Conservation (phyloP, 73 alveolate genomes). For the Blepharisma japonicum region DNA sequence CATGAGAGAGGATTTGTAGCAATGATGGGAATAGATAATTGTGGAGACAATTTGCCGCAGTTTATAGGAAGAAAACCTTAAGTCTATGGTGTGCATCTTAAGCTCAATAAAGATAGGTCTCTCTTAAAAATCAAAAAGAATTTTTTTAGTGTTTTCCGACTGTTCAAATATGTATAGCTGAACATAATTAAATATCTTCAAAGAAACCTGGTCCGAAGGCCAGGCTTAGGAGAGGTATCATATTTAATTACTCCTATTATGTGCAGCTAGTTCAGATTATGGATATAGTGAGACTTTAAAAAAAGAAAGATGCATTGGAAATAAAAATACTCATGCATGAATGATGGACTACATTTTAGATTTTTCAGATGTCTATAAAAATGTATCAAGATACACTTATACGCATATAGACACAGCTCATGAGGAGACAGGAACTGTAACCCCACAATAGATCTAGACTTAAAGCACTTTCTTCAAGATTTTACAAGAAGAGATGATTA, state of each 20-base stretch:
- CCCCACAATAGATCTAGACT: not conserved
- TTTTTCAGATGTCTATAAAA: constrained; percentile 5
- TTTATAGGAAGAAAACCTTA: constrained; percentile 15
- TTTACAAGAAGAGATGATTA: not conserved
- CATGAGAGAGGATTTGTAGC: constrained; percentile 23
- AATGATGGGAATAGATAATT: not conserved
- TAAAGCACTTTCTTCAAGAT: not conserved
- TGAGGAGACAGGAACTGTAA: constrained; percentile 23
- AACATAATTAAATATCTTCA: too few relatives aligned
- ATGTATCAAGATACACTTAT: constrained; percentile 8
- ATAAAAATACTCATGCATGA: constrained; percentile 26
- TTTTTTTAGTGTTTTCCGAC: constrained; percentile 6
- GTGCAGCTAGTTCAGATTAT: not conserved
- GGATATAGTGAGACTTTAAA: not conserved
- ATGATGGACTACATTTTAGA: constrained; percentile 17
- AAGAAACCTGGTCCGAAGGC: too few relatives aligned
- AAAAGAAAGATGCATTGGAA: constrained; percentile 18
- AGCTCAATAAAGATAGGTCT: too few relatives aligned
- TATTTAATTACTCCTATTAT: too few relatives aligned
- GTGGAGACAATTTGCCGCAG: not conserved
- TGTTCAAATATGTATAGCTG: too few relatives aligned
- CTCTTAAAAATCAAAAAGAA: not conserved
- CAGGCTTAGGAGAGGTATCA: too few relatives aligned
- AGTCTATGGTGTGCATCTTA: constrained; percentile 5
- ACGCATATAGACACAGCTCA: constrained; percentile 21